Conservation (phyloP, 2,329 filamentous ascomycete species). For the Furcasterigmium furcatum region DNA sequence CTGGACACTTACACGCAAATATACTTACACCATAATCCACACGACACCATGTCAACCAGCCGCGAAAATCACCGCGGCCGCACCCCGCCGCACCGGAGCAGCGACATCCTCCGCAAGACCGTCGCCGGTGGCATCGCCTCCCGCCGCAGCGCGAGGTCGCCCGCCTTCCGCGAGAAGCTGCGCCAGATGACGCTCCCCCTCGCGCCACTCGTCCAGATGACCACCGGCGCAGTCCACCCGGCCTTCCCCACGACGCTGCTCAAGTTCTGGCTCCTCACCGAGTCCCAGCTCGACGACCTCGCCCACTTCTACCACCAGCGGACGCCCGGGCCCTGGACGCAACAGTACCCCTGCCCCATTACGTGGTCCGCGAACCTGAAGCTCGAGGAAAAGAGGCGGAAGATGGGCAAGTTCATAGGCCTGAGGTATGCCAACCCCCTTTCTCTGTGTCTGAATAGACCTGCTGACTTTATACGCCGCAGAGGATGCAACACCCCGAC, state of each 20-base stretch:
- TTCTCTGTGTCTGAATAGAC: slow-evolving; percentile 14
- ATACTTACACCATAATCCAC: slow-evolving; percentile 7
- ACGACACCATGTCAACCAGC: slow-evolving; percentile 2
- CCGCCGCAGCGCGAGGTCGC: slow-evolving; percentile 38
- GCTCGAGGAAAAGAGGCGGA: slow-evolving; percentile 66
- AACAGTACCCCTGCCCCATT: slow-evolving; percentile 66
- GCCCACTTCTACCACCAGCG: slow-evolving; percentile 73
- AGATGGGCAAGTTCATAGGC: slow-evolving; percentile 72
- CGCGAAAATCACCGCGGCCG: neutral
- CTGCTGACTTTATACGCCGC: slow-evolving; percentile 2
- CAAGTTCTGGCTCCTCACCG: slow-evolving; percentile 71
- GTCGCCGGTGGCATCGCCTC: slow-evolving; percentile 20
- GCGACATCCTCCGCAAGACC: slow-evolving; percentile 9
- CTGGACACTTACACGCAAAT: too few relatives aligned
- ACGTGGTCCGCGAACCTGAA: slow-evolving; percentile 52
- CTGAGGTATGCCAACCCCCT: slow-evolving; percentile 51
- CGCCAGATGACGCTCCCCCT: slow-evolving; percentile 63
- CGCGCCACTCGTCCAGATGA: slow-evolving; percentile 62
- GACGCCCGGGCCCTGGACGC: slow-evolving; percentile 49
- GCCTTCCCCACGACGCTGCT: slow-evolving; percentile 65
- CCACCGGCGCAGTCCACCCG: slow-evolving; percentile 59
- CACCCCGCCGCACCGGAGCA: slow-evolving; percentile 5
- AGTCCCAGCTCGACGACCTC: slow-evolving; percentile 65
- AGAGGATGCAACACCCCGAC: slow-evolving; percentile 1
- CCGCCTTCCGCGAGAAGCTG: slow-evolving; percentile 58